These are phyloP conservation scores for Anisodus tanguticus DNA, from an alignment of 257 asterid genomes.

Conservation along the genomic window DNA sequence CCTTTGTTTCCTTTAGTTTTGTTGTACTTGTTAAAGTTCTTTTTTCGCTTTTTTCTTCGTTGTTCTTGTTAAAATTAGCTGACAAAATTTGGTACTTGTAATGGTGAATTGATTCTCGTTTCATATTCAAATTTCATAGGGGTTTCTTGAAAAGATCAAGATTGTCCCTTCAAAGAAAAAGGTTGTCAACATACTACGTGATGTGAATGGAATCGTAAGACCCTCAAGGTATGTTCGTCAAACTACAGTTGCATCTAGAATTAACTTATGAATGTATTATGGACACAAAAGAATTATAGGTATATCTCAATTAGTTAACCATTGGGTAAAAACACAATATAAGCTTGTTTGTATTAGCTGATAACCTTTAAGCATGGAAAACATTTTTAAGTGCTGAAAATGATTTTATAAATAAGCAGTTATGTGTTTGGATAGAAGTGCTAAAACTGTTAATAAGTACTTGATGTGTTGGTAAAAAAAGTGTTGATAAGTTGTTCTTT, in stretches of 20 bases:
- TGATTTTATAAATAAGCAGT: too few species aligned
- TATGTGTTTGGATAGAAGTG: too few species aligned
- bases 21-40: neutral
- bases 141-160: constrained; percentile 65
- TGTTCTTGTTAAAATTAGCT: neutral
- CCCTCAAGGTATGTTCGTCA: constrained; percentile 76
- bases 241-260: neutral
- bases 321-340: neutral
- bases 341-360: too few species aligned
- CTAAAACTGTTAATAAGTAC: too few species aligned
- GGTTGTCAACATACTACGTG: constrained; percentile 71
- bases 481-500: too few species aligned
- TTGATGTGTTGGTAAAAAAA: too few species aligned
- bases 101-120: neutral
- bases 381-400: too few species aligned
- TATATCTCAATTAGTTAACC: neutral
- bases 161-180: constrained; percentile 77
- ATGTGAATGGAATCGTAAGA: constrained; percentile 72
- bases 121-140: constrained; percentile 43
- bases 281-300: neutral
- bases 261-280: neutral
- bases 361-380: too few species aligned
- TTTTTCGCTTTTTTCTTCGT: neutral
- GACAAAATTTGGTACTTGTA: neutral
- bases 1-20: constrained; percentile 6